Conservation (phyloP, 192 early-diverging fungal genomes). For the Gorgonomyces haynaldii region DNA sequence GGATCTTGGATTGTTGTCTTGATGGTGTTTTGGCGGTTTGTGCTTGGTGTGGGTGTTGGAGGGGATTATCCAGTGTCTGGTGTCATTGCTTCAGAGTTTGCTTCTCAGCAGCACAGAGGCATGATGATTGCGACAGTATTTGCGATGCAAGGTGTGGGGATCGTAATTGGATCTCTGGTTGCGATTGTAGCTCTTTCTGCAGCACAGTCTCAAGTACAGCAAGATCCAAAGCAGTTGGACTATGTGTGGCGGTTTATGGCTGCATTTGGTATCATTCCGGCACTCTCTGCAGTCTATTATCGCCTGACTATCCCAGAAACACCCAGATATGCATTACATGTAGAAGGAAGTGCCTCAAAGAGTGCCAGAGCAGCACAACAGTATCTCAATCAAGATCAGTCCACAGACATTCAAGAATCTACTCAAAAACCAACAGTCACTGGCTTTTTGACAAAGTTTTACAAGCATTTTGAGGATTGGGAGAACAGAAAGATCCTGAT, state of each 20-base stretch:
- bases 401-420: constrained; percentile 2
- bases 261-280: constrained; percentile 76
- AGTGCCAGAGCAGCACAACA: background rate
- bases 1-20: constrained; percentile 58
- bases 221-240: constrained; percentile 52
- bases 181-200: constrained; percentile 58
- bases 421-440: constrained; percentile 10
- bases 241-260: constrained; percentile 87
- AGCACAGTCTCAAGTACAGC: constrained; percentile 56
- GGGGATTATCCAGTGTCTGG: constrained; percentile 93
- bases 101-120: constrained; percentile 66
- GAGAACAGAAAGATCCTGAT: constrained; percentile 66
- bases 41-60: constrained; percentile 89
- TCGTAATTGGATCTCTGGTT: constrained; percentile 67
- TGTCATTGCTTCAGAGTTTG: constrained; percentile 87
- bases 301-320: constrained; percentile 84
- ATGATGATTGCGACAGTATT: constrained; percentile 82
- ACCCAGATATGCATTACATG: constrained; percentile 70
- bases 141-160: constrained; percentile 89
- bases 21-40: constrained; percentile 77
- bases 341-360: constrained; percentile 42
- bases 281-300: constrained; percentile 75
- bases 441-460: constrained; percentile 11
- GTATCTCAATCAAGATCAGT: background rate
- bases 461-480: constrained; percentile 63